Evolutionary conservation across 2,329 filamentous ascomycete species (phyloP), one percentile per base, ranked within the genome.

Genomic region (Fusarium austroafricanum): DNA sequence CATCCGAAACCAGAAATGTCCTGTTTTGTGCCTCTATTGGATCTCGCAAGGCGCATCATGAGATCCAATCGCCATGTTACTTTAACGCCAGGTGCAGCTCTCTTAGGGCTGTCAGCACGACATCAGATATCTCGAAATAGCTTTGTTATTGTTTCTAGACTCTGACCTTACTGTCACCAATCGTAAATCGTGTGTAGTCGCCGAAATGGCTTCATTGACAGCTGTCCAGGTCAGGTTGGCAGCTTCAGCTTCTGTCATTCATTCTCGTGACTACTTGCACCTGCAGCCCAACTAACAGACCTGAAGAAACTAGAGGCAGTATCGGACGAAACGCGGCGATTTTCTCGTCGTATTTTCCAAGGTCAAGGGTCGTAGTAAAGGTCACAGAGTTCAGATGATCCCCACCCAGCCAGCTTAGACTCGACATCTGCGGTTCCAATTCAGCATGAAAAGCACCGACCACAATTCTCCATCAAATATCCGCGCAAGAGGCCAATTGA

Each of bases 161-260:
- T 40, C 21, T 44, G 23, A 43, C 39, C 10, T 33, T 26, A 38
- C 8, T 10, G 3, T 50, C 50, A 35, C 67, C 71, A 73, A 73
- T 72, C 12, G 54, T 45, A 21, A 44, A 44, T 14, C 20, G 26
- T 28, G 14, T 43, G 44, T 67, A 73, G 56, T 73, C 71, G 69
- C 71, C 57, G 20, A 14, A 51, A 53, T 23, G 31, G 12, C 29
- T 54, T 64, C 46, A 35, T 21, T 31, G 33, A 43, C 44, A 53
- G 21, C 28, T 42, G n/a, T 49, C 57, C 26, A 47, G 26, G 42
- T 58, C 40, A 37, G 29, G 29, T 31, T 31, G 45, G 35, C 39
- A 29, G n/a, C 12, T 43, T 38, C 28, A 29, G 45, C 44, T 31
- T 12, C 29, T 10, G 29, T 10, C 39, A 59, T 47, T 62, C 61